phyloP scores from a whole-genome alignment of 2,329 filamentous ascomycete genomes.

The Colletotrichum acutatum region DNA sequence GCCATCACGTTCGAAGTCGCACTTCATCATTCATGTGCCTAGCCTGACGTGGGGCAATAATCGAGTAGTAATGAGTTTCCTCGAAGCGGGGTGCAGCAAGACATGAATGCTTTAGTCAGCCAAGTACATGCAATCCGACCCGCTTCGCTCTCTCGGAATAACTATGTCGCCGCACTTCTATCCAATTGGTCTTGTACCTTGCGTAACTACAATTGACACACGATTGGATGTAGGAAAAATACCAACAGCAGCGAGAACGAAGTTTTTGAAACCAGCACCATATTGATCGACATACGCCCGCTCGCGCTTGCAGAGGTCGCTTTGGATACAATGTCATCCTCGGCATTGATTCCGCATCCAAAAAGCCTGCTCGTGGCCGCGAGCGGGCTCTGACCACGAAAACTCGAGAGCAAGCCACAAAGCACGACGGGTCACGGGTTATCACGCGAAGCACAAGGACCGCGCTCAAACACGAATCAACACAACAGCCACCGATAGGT shows the following conservation, averaged over 20 bases:
- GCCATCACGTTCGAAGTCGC: no score
- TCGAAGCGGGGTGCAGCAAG: no score
- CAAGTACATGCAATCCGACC: no score
- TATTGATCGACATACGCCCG: slow-evolving; percentile 7
- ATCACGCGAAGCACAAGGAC: background rate
- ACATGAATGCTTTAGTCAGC: no score
- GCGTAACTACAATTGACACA: no score
- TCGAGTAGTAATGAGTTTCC: no score
- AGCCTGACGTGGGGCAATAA: no score
- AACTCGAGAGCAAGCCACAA: slow-evolving; percentile 16
- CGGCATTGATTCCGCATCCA: slow-evolving; percentile 8
- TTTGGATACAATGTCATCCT: slow-evolving; percentile 1
- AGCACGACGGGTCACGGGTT: background rate
- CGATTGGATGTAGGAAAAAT: no score
- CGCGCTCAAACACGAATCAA: slow-evolving; percentile 3
- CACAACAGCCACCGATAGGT: background rate
- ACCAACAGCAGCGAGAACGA: slow-evolving; percentile 1
- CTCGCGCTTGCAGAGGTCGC: slow-evolving; percentile 3
- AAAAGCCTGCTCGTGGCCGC: slow-evolving; percentile 1
- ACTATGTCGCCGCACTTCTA: no score
- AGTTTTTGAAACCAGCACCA: slow-evolving; percentile 11
- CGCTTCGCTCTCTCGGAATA: no score
- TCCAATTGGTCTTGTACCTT: no score
- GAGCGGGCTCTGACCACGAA: slow-evolving; percentile 11
- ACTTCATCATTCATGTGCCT: no score